These are phyloP conservation scores for Colletotrichum spaethianum DNA, from an alignment of 2,329 filamentous ascomycete genomes.

Conservation along the genomic window DNA sequence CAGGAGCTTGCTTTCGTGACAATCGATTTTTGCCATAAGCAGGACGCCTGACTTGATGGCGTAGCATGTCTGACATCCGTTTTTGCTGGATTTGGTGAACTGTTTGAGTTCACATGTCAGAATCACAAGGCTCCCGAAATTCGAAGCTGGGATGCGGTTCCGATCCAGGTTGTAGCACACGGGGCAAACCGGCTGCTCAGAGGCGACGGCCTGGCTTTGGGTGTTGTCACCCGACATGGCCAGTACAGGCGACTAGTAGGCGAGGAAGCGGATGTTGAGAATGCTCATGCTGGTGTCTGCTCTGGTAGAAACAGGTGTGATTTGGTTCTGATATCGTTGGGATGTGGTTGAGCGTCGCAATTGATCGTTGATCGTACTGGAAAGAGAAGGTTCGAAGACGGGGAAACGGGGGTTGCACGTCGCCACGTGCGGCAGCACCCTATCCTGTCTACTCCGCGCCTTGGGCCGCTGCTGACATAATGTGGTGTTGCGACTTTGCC, in stretches of 20 bases:
- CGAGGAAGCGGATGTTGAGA: not conserved
- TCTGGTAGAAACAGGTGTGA: not conserved
- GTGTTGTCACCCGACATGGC: not conserved
- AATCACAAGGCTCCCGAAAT: not conserved
- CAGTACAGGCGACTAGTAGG: not conserved
- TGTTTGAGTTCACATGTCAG: not conserved
- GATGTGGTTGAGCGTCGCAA: not conserved
- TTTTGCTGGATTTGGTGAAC: conserved; percentile 2
- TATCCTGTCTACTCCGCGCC: not conserved
- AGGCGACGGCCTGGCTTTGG: not conserved
- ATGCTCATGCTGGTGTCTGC: not conserved
- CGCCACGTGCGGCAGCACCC: not conserved
- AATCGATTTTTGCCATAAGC: not conserved
- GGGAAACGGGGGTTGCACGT: not conserved
- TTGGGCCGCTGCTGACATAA: not conserved
- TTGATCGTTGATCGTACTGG: not conserved
- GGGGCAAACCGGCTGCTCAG: not conserved
- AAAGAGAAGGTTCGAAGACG: not conserved
- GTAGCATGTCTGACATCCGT: conserved; percentile 31
- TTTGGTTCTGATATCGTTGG: not conserved
- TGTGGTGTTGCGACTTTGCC: not conserved
- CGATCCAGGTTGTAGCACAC: not conserved
- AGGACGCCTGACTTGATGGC: conserved; percentile 1
- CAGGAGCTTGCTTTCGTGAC: not conserved
- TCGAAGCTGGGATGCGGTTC: not conserved